phyloP scores from a whole-genome alignment of 345 rosid species.

The Linum tenue region DNA sequence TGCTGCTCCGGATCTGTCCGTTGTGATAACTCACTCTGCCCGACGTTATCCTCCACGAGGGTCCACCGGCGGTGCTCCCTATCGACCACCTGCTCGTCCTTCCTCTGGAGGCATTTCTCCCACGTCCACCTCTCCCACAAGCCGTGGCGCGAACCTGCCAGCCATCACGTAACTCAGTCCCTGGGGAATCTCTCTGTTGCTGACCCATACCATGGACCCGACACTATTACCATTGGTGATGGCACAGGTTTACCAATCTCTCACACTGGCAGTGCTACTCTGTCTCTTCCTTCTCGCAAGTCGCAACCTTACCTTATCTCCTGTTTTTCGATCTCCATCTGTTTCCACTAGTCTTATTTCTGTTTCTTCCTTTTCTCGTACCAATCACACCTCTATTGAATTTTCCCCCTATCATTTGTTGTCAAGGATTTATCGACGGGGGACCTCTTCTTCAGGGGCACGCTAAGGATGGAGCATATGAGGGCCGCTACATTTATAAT shows the following conservation, averaged over 20 bases:
- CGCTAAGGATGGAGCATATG: no score
- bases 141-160: background rate
- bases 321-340: background rate
- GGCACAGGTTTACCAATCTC: background rate
- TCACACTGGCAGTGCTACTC: no score
- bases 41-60: background rate
- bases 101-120: background rate
- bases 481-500: no score
- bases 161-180: constrained; percentile 3
- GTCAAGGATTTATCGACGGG: constrained; percentile 4
- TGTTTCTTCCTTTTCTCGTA: constrained; percentile 5
- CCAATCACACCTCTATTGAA: constrained; percentile 2
- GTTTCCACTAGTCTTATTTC: background rate
- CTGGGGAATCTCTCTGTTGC: no score
- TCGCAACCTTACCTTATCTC: no score
- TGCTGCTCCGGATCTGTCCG: no score
- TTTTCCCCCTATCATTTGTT: background rate
- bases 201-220: no score
- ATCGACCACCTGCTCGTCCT: background rate
- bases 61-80: background rate
- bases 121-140: background rate
- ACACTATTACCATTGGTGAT: no score
- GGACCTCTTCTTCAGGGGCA: no score
- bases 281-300: no score
- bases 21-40: no score